Percentiles rank a stretch among this genome's conserved stretches.
phyloP scores from a whole-genome alignment of 306 rosid genomes.

The Cucurbita pepo region DNA sequence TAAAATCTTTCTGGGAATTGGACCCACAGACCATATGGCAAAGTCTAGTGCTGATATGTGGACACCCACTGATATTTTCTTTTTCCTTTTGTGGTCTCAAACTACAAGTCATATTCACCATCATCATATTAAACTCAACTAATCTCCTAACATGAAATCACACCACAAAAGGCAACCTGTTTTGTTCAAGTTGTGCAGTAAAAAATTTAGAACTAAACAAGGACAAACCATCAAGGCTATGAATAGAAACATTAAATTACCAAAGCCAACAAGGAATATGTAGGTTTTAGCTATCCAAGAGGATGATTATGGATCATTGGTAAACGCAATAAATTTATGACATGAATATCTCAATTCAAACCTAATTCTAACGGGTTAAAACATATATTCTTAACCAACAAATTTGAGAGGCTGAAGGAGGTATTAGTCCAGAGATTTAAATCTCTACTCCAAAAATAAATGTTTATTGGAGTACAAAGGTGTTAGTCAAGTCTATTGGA shows the following conservation, averaged over 20 bases:
- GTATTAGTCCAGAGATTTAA: not conserved
- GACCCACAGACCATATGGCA: not conserved
- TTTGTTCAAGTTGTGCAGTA: not conserved
- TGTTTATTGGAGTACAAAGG: not conserved
- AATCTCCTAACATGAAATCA: not conserved
- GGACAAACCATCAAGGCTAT: not conserved
- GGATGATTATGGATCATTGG: not conserved
- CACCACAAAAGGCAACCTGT: not conserved
- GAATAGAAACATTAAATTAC: not conserved
- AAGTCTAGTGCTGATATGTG: not conserved
- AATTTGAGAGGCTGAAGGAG: no score
- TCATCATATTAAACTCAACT: not conserved
- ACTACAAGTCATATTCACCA: not conserved
- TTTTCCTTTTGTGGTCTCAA: not conserved
- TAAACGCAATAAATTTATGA: not conserved
- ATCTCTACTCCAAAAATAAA: not conserved
- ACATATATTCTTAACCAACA: no score
- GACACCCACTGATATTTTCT: not conserved
- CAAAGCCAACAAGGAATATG: not conserved
- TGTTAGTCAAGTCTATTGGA: not conserved
- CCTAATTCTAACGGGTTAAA: not conserved
- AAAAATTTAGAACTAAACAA: not conserved
- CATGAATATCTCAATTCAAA: not conserved
- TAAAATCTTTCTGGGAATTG: not conserved
- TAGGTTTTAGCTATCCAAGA: not conserved